phyloP scores from a whole-genome alignment of 2,329 filamentous ascomycete genomes.

The Dryadomyces sulphureus region DNA sequence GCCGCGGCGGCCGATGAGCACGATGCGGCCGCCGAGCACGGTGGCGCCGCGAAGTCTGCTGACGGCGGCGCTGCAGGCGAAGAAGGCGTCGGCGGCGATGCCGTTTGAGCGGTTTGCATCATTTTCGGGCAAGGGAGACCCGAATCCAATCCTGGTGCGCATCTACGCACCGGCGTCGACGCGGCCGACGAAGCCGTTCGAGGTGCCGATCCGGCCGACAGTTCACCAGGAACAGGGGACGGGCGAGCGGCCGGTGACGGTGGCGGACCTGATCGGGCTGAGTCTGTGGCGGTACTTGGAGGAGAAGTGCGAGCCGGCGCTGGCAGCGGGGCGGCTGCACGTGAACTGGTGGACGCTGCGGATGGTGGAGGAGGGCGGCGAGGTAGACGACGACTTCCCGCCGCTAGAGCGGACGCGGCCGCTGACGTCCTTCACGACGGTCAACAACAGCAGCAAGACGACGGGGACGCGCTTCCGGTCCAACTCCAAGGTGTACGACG shows the following conservation, averaged over 20 bases:
- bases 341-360: slow-evolving; percentile 72
- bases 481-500: slow-evolving; percentile 65
- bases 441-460: slow-evolving; percentile 49
- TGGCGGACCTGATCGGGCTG: slow-evolving; percentile 70
- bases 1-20: slow-evolving; percentile 53
- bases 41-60: slow-evolving; percentile 56
- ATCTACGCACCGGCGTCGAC: slow-evolving; percentile 63
- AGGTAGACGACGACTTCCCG: slow-evolving; percentile 75
- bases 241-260: slow-evolving; percentile 47
- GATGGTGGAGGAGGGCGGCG: slow-evolving; percentile 73
- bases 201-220: slow-evolving; percentile 56
- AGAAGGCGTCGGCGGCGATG: slow-evolving; percentile 51
- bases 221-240: slow-evolving; percentile 48
- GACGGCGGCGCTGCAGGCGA: slow-evolving; percentile 58
- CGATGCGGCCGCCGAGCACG: slow-evolving; percentile 50
- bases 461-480: slow-evolving; percentile 38
- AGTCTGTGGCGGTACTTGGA: slow-evolving; percentile 66
- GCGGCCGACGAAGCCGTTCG: slow-evolving; percentile 48
- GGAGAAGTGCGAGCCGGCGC: slow-evolving; percentile 54
- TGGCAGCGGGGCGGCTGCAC: slow-evolving; percentile 52
- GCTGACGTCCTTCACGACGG: slow-evolving; percentile 66
- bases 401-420: slow-evolving; percentile 60
- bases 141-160: slow-evolving; percentile 59
- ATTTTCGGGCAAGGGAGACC: slow-evolving; percentile 63
- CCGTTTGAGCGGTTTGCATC: slow-evolving; percentile 66